Evolutionary conservation across 768 basidiomycete genomes (phyloP), one percentile per base, ranked within the genome.

Genomic region (Lactarius hatsudake): DNA sequence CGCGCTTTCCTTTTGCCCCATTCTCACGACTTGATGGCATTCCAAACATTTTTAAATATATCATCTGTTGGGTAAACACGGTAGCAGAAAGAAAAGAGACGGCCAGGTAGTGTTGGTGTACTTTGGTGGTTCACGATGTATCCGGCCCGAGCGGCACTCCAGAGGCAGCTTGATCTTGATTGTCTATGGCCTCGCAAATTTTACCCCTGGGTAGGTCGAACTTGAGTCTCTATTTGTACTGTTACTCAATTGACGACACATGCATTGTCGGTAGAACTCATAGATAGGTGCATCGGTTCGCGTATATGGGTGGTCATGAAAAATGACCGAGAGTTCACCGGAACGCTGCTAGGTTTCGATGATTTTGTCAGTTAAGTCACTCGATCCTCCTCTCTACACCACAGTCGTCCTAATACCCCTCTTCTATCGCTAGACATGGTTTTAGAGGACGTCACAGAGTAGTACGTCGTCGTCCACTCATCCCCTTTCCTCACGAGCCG

Each of bases 301-400:
- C 86, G 87, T 59, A 96, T 98, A 75, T 97, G 94, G 93, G 96
- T 98, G 73, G 87, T 98, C 76, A 98, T 97, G 94, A 98, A 98
- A 81, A 89, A 84, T 72, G 95, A 99, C 69, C 89, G 94, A 56
- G 96, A 99, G 80, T 99, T 98, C 79, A 93, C 91, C 28, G 96
- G 96, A 13, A 97, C 88, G 3, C 82, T 99, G 51, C 83, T 96
- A 40, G 96, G 96, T 2, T 99, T 99, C 73, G 96, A 99, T 76
- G 96, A 99, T 79, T 99, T 96, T 77, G 96, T 99, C 78, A 99
- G 96, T 53, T 98, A 76, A 85, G 96, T 96, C 20, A 3, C 32
- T n/a, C 17, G 9, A 55, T 34, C 5, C 20, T 17, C 26, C 58
- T 40, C 42, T 32, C 54, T 48, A 18, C 23, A 26, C 43, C 42